Conservation (phyloP, 2,329 filamentous ascomycete genomes). For the Sclerotinia spermophila region DNA sequence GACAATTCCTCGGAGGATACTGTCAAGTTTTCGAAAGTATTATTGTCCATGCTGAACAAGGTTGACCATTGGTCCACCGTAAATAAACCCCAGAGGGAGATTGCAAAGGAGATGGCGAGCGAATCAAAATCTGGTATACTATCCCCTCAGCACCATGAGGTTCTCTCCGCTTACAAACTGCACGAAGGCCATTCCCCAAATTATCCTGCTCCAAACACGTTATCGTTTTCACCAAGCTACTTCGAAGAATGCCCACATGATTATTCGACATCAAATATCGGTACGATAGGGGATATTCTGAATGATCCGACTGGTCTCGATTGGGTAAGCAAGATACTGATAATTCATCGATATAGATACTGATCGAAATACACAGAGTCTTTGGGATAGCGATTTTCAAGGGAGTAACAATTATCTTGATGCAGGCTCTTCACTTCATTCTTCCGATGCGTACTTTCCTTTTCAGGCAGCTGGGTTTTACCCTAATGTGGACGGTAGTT, state of each 20-base stretch:
- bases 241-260: background rate
- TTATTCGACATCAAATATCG: background rate
- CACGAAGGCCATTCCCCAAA: background rate
- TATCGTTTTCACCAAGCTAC: background rate
- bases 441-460: slow-evolving; percentile 8
- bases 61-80: slow-evolving; percentile 14
- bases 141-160: background rate
- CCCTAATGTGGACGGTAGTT: background rate
- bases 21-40: slow-evolving; percentile 24
- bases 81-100: background rate
- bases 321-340: slow-evolving; percentile 10
- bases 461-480: slow-evolving; percentile 9
- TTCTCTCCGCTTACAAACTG: background rate
- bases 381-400: slow-evolving; percentile 18
- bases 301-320: slow-evolving; percentile 5
- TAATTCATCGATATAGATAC: background rate
- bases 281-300: slow-evolving; percentile 10
- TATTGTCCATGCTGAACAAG: slow-evolving; percentile 27
- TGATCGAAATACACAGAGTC: slow-evolving; percentile 1
- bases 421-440: background rate
- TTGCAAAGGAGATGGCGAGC: background rate
- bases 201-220: background rate
- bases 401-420: background rate
- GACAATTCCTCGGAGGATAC: slow-evolving; percentile 26
- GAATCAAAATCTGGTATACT: background rate